Base-by-base conservation (phyloP, 2,329 filamentous ascomycete genomes). In the Bipolaris oryzae region DNA sequence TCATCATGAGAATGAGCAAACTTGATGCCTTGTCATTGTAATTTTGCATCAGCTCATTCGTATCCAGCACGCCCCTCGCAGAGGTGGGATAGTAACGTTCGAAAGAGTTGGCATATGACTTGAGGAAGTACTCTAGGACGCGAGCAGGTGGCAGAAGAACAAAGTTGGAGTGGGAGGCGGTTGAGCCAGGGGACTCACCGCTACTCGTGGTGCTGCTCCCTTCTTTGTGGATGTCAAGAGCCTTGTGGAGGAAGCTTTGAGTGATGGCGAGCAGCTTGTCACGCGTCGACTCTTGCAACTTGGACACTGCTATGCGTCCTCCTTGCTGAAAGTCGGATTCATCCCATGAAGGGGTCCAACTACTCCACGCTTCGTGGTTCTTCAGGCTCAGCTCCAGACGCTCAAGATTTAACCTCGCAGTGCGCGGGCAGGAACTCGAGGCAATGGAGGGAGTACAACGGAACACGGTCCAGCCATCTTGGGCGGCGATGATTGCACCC, bases 181-280 rank as follows among this genome's bases (percentile, higher is more conserved):
- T 77, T 3, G 84, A 80, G 31, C 75, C 79, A 7, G 79, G 74
- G 39, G 81, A 82, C 11, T 77, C 77, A 4, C 73, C 70, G 53
- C 80, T 79, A 52, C 74, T 74, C 1, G 71, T 67, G 41, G 77
- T 78, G 50, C 78, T 69, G 23, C 67, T 73, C 2, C 82, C 80
- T 21, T 85, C 81, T 44, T 84, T 82, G 71, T 90, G 87, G 41
- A 88, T 88, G 13, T 89, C 86, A 3, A 90, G 80, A 1, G 88
- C 88, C 67, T 89, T 90, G 74, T 89, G 86, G 7, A 90, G 77
- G 70, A 89, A 90, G 39, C 81, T 85, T 70, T 90, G 88, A 0
- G 87, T 89, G 59, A 90, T 89, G 46, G 87, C 87, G n/a, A 89
- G 81, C 66, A 90, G 83, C 70, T 86, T 87, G 70, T 91, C 88